phyloP scores from a whole-genome alignment of 148 eudicot species.

The Camellia lanceoleosa region DNA sequence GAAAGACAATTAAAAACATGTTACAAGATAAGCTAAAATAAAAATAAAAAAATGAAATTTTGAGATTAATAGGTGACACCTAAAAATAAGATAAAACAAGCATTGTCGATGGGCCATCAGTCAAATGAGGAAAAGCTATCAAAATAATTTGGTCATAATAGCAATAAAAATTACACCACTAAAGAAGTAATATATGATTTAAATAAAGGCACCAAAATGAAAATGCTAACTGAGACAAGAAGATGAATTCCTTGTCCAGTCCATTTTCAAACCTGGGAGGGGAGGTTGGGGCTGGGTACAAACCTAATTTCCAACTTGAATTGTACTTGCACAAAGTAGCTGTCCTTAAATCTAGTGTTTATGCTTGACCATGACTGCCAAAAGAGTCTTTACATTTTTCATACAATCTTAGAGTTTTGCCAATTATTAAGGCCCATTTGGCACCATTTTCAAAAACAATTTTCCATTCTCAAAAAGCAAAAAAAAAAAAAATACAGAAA shows the following conservation, averaged over 20 bases:
- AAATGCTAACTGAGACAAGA: background rate
- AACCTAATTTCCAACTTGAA: background rate
- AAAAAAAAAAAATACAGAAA: no score
- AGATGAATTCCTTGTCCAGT: background rate
- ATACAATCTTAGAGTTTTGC: background rate
- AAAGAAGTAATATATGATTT: background rate
- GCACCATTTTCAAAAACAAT: background rate
- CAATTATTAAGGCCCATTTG: background rate
- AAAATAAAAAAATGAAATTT: background rate
- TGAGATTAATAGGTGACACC: background rate
- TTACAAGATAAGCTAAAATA: background rate
- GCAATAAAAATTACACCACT: background rate
- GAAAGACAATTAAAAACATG: background rate
- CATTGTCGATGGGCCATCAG: background rate
- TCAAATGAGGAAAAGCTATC: background rate
- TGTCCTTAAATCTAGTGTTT: background rate
- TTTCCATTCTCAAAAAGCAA: no score
- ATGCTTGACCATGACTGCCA: background rate
- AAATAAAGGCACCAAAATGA: background rate
- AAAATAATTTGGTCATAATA: background rate
- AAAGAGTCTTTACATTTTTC: background rate
- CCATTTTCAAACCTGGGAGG: constrained; percentile 2
- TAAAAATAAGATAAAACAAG: background rate
- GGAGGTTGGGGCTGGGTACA: background rate
- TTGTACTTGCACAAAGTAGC: background rate